phyloP scores from a whole-genome alignment of 106 monocot species.

The Narthecium ossifragum region DNA sequence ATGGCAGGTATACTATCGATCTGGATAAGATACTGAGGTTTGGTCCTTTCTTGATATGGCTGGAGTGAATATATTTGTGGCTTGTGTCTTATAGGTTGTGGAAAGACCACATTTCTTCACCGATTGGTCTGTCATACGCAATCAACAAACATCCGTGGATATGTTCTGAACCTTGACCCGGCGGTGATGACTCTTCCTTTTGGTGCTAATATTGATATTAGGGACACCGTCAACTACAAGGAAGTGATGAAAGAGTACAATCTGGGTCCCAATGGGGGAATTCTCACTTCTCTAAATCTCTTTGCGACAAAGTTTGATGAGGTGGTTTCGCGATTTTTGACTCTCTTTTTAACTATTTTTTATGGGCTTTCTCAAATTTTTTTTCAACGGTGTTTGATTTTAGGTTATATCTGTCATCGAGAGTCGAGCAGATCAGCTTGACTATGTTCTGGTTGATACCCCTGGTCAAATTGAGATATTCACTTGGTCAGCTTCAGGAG shows the following conservation, averaged over 20 bases:
- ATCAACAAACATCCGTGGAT: slow-evolving; percentile 59
- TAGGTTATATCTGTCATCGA: slow-evolving; percentile 89
- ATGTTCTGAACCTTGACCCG: slow-evolving; percentile 90
- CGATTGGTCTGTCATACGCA: slow-evolving; percentile 68
- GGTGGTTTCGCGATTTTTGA: slow-evolving; percentile 23
- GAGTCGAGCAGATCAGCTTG: slow-evolving; percentile 79
- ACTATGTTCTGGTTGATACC: slow-evolving; percentile 94
- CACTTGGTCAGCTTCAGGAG: slow-evolving; percentile 98
- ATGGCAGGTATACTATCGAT: slow-evolving; percentile 60
- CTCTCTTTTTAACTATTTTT: too few relatives aligned
- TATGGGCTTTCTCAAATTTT: too few relatives aligned
- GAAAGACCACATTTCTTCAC: slow-evolving; percentile 87
- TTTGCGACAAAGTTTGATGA: slow-evolving; percentile 89
- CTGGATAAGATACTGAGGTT: background rate
- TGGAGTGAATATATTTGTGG: background rate
- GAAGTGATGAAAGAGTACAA: slow-evolving; percentile 99
- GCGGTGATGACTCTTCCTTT: slow-evolving; percentile 89
- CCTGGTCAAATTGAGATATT: slow-evolving; percentile 99
- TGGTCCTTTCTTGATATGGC: background rate
- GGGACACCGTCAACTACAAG: slow-evolving; percentile 89
- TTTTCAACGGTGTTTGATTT: too few relatives aligned
- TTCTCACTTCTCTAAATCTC: slow-evolving; percentile 85
- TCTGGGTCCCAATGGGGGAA: slow-evolving; percentile 94
- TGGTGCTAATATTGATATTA: slow-evolving; percentile 92
- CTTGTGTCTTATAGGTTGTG: slow-evolving; percentile 46